phyloP scores from a whole-genome alignment of 257 asterid genomes.

The Solanum etuberosum region DNA sequence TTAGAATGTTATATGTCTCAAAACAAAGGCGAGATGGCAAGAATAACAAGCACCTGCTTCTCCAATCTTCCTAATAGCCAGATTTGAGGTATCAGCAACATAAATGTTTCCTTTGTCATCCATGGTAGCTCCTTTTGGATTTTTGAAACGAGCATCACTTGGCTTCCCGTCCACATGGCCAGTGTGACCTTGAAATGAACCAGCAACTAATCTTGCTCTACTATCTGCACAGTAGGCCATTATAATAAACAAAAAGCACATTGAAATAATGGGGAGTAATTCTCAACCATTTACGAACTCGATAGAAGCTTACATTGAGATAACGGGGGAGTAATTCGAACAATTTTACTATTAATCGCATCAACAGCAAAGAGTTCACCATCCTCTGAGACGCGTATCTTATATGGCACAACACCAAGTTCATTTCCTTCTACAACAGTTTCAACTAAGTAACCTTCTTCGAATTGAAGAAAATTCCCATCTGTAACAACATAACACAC shows the following conservation, averaged over 20 bases:
- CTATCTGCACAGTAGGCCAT: conserved; percentile 41
- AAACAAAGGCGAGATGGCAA: background rate
- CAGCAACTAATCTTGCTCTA: conserved; percentile 93
- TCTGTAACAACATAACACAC: conserved; percentile 25
- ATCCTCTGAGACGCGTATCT: conserved; percentile 70
- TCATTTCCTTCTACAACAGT: conserved; percentile 91
- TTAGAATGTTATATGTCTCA: background rate
- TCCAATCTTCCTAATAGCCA: conserved; percentile 94
- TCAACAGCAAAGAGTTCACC: conserved; percentile 96
- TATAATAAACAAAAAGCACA: background rate
- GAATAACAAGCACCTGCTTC: conserved; percentile 54
- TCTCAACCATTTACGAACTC: background rate
- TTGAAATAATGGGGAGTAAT: background rate
- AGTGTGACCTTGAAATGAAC: conserved; percentile 86
- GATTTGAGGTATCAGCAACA: conserved; percentile 83
- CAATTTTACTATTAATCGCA: conserved; percentile 78
- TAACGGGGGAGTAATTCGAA: conserved; percentile 75
- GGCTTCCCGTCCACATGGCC: conserved; percentile 99
- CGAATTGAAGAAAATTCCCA: conserved; percentile 72
- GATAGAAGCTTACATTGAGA: conserved; percentile 61
- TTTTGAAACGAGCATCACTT: conserved; percentile 82
- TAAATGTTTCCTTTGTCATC: conserved; percentile 95
- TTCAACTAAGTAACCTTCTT: conserved; percentile 89
- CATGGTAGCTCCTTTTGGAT: conserved; percentile 84
- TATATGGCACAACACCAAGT: conserved; percentile 74